Evolutionary conservation across 257 asterid genomes (phyloP), one percentile per base, ranked within the genome.

Genomic region (Solanum virginianum): DNA sequence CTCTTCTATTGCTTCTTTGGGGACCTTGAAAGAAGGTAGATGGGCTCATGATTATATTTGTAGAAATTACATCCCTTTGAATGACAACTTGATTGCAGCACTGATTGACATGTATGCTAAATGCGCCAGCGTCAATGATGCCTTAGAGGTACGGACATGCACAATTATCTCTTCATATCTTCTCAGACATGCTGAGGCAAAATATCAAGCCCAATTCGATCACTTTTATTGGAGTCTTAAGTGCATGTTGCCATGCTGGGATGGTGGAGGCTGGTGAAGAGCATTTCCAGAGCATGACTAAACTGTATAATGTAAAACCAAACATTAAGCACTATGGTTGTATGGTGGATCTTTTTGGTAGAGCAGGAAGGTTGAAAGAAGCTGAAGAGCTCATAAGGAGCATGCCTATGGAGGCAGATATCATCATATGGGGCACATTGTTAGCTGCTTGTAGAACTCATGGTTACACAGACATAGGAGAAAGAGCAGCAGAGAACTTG

Each of bases 231-330:
- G 99, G 98, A 81, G 98, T 96, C 59, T 87, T 94, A 86, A 91
- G 90, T 63, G 98, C 99, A 4, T 96, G 98, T 83, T 94, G 99
- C 92, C 99, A 96, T 77, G 94, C 96, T 5, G 99, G 98, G n/a
- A 81, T 92, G 81, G 98, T 95, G 81, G 97, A 96, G 85, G 91
- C 32, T 79, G 99, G 97, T 70, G 90, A 95, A 82, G 39, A 82
- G 79, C 94, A 94, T 89, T 96, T 96, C 69, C 74, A 89, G 90
- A 91, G 89, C 90, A 94, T 96, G 97, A 91, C 83, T 87, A 80
- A 84, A 4, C 29, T 85, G 10, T 90, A 96, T 55, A 74, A 86
- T 57, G 16, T 95, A 60, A 93, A 95, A 80, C 99, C 98, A 43
- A 91, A 91, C 68, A 87, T 94, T 47, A 96, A 96, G 91, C 99